Conservation (phyloP, 805 yeast species). For the Spencermartinsiella europaea region DNA sequence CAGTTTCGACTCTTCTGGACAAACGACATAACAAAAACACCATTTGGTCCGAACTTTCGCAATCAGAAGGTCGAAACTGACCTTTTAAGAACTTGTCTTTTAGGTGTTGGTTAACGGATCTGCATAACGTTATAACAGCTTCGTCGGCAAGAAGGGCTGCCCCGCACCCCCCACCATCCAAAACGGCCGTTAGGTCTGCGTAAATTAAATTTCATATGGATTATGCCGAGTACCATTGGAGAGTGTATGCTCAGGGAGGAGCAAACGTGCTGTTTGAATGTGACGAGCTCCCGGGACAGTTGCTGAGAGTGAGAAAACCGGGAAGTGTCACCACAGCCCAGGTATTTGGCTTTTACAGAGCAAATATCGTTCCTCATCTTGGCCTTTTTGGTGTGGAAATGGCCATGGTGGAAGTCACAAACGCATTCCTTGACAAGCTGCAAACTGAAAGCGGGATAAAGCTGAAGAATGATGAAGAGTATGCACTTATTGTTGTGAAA, state of each 20-base stretch:
- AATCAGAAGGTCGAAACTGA: no score
- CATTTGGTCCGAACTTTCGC: no score
- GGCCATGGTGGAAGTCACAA: conserved; percentile 1
- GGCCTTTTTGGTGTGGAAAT: conserved; percentile 5
- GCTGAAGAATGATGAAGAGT: background rate
- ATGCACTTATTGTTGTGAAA: no score
- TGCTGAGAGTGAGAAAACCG: conserved; percentile 33
- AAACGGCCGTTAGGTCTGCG: no score
- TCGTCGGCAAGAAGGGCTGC: no score
- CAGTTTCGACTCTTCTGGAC: no score
- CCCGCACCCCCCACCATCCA: no score
- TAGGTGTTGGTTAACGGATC: no score
- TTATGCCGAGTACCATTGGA: conserved; percentile 32
- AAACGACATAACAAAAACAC: no score
- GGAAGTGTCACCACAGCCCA: conserved; percentile 30
- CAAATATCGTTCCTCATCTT: conserved; percentile 23
- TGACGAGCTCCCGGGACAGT: conserved; percentile 33
- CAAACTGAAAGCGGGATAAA: background rate
- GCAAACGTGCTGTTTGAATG: conserved; percentile 43
- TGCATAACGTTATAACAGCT: no score
- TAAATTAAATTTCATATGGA: no score
- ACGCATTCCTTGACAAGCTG: background rate
- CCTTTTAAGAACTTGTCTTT: no score
- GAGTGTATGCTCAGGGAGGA: conserved; percentile 43
- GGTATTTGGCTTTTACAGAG: conserved; percentile 31